phyloP scores from a whole-genome alignment of 78 protist genomes.

The Dictyostelium intermedium region DNA sequence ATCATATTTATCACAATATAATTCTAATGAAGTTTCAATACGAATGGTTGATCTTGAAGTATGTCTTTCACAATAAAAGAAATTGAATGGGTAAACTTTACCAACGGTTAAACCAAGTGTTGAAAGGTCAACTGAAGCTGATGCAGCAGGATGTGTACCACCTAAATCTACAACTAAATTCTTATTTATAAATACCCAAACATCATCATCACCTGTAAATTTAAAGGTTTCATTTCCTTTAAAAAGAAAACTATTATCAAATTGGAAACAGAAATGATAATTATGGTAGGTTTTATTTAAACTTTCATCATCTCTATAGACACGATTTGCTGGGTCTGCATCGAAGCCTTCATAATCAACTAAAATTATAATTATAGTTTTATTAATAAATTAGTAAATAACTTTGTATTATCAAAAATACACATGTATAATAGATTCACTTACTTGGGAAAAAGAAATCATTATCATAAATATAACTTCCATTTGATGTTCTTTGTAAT shows the following conservation, averaged over 20 bases:
- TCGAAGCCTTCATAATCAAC: slow-evolving; percentile 14
- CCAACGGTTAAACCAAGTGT: slow-evolving; percentile 9
- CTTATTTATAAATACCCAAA: slow-evolving; percentile 52
- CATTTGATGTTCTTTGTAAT: neutral
- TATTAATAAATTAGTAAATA: too few relatives aligned
- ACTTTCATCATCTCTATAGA: neutral
- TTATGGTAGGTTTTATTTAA: slow-evolving; percentile 13
- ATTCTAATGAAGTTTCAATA: neutral
- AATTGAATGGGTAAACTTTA: slow-evolving; percentile 26
- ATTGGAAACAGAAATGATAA: slow-evolving; percentile 54
- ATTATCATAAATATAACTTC: neutral
- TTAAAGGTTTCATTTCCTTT: slow-evolving; percentile 23
- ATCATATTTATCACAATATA: neutral
- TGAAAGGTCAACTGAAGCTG: neutral
- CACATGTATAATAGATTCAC: too few relatives aligned
- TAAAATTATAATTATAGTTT: too few relatives aligned
- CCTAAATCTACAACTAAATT: slow-evolving; percentile 63
- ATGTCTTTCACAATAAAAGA: slow-evolving; percentile 70
- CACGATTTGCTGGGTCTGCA: neutral
- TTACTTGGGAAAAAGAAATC: neutral
- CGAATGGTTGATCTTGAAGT: slow-evolving; percentile 20
- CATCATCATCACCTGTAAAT: slow-evolving; percentile 76
- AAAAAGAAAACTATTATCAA: slow-evolving; percentile 20
- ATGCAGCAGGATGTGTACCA: slow-evolving; percentile 39
- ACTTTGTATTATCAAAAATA: too few relatives aligned